Evolutionary conservation across 1,284 basidiomycete species (phyloP).

Genomic region (Entoloma clypeatum): DNA sequence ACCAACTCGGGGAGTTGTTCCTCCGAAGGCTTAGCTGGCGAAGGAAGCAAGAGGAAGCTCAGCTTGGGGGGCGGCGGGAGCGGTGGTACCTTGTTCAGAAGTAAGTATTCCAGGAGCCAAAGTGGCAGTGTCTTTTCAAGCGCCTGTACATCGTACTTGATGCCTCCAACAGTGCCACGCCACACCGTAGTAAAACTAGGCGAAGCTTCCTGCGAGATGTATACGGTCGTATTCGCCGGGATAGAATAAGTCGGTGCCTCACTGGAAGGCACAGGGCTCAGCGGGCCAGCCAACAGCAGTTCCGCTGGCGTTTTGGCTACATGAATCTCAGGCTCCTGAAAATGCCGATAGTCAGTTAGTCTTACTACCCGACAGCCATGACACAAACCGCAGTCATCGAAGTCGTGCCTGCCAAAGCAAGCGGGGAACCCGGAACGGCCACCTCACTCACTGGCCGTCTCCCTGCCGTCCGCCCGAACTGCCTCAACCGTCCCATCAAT

Average conservation of each 20-base stretch:
- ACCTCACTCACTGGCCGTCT: slow-evolving; percentile 43
- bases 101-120: slow-evolving; percentile 88
- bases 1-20: slow-evolving; percentile 71
- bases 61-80: slow-evolving; percentile 61
- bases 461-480: slow-evolving; percentile 59
- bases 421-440: slow-evolving; percentile 19
- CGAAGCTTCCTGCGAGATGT: slow-evolving; percentile 81
- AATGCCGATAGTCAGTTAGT: neutral
- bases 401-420: slow-evolving; percentile 24
- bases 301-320: slow-evolving; percentile 53
- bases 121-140: slow-evolving; percentile 81
- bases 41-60: slow-evolving; percentile 86
- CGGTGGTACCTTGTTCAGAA: slow-evolving; percentile 60
- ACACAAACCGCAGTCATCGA: slow-evolving; percentile 29
- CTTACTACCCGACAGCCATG: slow-evolving; percentile 4
- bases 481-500: slow-evolving; percentile 78
- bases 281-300: slow-evolving; percentile 59
- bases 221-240: slow-evolving; percentile 61
- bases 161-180: slow-evolving; percentile 58
- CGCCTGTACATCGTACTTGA: slow-evolving; percentile 57
- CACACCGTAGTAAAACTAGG: slow-evolving; percentile 81
- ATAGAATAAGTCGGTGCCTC: slow-evolving; percentile 74
- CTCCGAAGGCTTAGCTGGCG: slow-evolving; percentile 51
- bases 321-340: slow-evolving; percentile 27
- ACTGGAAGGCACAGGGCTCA: slow-evolving; percentile 65